Evolutionary conservation across 495 filamentous ascomycete species (phyloP), one percentile per base, ranked within the genome.

Genomic region (Terfezia boudieri): DNA sequence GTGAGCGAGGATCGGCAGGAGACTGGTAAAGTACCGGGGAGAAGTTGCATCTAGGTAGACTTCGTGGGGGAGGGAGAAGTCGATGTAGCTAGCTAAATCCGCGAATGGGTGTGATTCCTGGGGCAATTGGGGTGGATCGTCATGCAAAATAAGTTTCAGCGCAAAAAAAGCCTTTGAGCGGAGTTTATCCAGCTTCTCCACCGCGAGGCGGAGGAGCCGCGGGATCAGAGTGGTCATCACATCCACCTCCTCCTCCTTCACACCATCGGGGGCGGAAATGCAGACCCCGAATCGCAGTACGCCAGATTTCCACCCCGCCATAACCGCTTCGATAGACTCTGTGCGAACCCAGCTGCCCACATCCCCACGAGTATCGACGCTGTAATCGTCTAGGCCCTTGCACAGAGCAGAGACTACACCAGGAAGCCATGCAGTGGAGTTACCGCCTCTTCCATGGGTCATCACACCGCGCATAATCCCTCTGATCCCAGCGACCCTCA

Each of bases 101-200:
- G 48, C 49, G 55, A 20, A 48, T 8, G 56, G 53, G 22, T n/a
- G 55, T 3, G 16, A 55, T 61, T 69, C 57, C 53, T 69, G 68
- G 50, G 58, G 8, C 26, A 32, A 32, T 32, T 32, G 26, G 26
- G 26, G 26, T 32, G 2, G 2, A 7, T 32, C 26, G 8, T 20
- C 14, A 20, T 46, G 71, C 46, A 53, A 66, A 53, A 56, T 71
- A 53, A 26, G 64, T 58, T 54, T 32, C 16, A 79, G 52, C 5
- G 71, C 67, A 32, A 64, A 61, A 54, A 75, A 71, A 2, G 86
- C 87, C 60, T 80, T 76, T 2, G 75, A 65, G 38, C 90, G 76
- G 36, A 96, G 78, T 56, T 86, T 82, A 63, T 98, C 90, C 5
- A 95, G 73, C 64, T 92, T 93, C 67, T 96, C 90, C 0, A 80